Percentiles rank a stretch among this genome's conserved stretches.
Conservation (phyloP, 176 grass and related monocot genomes). For the Alopecurus myosuroides region DNA sequence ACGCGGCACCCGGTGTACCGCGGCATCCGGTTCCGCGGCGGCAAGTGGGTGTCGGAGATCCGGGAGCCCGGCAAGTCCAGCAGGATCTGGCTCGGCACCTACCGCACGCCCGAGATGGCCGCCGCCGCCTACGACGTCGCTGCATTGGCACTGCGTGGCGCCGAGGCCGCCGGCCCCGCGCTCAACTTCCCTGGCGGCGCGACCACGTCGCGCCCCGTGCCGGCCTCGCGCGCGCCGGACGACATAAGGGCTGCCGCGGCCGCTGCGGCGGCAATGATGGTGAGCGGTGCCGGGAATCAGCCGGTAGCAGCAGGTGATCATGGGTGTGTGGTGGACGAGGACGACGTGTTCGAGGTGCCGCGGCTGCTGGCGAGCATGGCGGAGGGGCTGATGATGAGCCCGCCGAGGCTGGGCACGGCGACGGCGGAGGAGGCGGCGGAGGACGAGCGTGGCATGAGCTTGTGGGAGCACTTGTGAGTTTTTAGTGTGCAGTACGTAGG, state of each 20-base stretch:
- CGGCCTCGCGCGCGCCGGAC: constrained; percentile 24
- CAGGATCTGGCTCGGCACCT: constrained; percentile 87
- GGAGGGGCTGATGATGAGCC: constrained; percentile 92
- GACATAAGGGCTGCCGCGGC: constrained; percentile 49
- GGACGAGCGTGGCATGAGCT: constrained; percentile 21
- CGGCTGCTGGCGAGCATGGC: constrained; percentile 65
- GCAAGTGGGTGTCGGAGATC: constrained; percentile 93
- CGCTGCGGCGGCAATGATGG: not conserved
- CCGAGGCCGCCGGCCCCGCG: constrained; percentile 25
- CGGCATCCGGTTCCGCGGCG: constrained; percentile 53
- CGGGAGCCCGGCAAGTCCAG: constrained; percentile 59
- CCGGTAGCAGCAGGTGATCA: not conserved
- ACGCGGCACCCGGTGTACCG: constrained; percentile 51
- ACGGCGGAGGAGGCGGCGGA: not conserved
- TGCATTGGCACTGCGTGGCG: constrained; percentile 62
- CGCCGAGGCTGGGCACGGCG: constrained; percentile 39
- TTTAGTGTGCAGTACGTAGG: no score
- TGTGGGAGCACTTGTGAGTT: constrained; percentile 50
- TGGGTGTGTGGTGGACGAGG: constrained; percentile 43
- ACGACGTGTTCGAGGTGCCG: constrained; percentile 76
- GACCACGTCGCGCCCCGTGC: constrained; percentile 23
- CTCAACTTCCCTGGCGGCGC: constrained; percentile 53
- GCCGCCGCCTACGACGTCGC: constrained; percentile 73
- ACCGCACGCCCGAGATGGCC: constrained; percentile 75
- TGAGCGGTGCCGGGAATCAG: not conserved